These are phyloP conservation scores for Solanum sitiens DNA, from an alignment of 257 asterid genomes.

Conservation along the genomic window DNA sequence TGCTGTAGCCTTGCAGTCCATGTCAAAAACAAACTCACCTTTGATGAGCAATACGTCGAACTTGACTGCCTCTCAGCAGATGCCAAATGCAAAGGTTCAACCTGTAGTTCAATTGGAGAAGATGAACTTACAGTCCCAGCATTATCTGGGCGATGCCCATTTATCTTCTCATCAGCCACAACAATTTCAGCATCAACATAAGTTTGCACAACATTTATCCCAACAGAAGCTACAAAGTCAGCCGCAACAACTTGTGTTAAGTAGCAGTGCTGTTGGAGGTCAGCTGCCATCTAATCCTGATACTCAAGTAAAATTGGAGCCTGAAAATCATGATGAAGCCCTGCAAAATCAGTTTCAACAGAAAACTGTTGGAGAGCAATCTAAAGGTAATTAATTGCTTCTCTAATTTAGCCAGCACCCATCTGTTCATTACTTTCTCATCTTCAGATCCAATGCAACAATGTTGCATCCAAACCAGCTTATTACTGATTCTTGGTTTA, in stretches of 20 bases:
- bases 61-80: conserved; percentile 40
- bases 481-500: conserved; percentile 38
- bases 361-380: conserved; percentile 36
- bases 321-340: conserved; percentile 33
- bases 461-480: conserved; percentile 40
- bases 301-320: conserved; percentile 44
- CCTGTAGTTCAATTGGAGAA: conserved; percentile 43
- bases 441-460: conserved; percentile 55
- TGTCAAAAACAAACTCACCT: conserved; percentile 35
- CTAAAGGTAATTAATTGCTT: conserved; percentile 41
- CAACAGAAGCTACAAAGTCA: conserved; percentile 55
- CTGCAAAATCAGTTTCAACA: conserved; percentile 47
- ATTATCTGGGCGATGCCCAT: conserved; percentile 33
- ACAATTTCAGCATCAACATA: conserved; percentile 50
- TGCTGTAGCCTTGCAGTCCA: conserved; percentile 43
- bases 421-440: conserved; percentile 33
- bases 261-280: conserved; percentile 40
- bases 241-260: conserved; percentile 42
- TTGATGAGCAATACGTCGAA: conserved; percentile 38
- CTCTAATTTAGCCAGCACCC: conserved; percentile 38
- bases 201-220: conserved; percentile 40
- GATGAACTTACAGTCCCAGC: conserved; percentile 44
- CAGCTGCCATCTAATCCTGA: conserved; percentile 41
- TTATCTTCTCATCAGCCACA: conserved; percentile 47
- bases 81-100: conserved; percentile 32